phyloP scores from a whole-genome alignment of 1,139 yeast genomes.

The Hyphopichia buzzinii region DNA sequence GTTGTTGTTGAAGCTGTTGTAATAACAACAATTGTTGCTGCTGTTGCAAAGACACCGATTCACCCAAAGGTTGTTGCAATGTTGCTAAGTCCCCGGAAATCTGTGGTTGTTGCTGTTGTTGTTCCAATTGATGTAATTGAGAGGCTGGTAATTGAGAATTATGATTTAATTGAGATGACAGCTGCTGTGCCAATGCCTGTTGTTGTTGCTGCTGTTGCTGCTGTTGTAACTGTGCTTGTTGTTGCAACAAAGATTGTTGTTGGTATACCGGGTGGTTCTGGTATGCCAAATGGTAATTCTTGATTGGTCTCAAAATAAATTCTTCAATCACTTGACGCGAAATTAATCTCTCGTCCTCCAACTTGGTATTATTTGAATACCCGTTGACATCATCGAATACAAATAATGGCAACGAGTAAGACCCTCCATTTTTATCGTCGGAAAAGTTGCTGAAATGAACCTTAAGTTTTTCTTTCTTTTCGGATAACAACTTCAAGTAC shows the following conservation, averaged over 20 bases:
- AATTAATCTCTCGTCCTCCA: constrained; percentile 37
- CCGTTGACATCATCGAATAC: constrained; percentile 27
- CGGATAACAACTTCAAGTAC: constrained; percentile 30
- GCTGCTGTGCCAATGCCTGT: constrained; percentile 18
- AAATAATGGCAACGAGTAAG: constrained; percentile 34
- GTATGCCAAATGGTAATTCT: constrained; percentile 48
- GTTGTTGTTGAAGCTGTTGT: constrained; percentile 18
- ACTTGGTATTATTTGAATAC: constrained; percentile 20
- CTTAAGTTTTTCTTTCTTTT: constrained; percentile 29
- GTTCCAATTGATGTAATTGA: constrained; percentile 27
- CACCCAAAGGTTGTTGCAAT: neutral
- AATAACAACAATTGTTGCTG: constrained; percentile 4
- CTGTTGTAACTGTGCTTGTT: constrained; percentile 27
- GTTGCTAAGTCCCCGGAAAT: neutral
- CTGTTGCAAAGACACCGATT: constrained; percentile 1
- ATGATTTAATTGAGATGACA: constrained; percentile 14
- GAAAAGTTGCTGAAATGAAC: constrained; percentile 31
- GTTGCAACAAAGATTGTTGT: constrained; percentile 36
- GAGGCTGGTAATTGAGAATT: constrained; percentile 17
- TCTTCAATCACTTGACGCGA: constrained; percentile 45
- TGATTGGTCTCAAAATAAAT: constrained; percentile 41
- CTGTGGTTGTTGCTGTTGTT: constrained; percentile 26
- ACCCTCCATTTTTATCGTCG: constrained; percentile 12
- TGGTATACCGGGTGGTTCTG: constrained; percentile 46
- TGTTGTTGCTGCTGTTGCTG: constrained; percentile 20